These are phyloP conservation scores for Effrenium voratum DNA, from an alignment of 73 alveolate genomes.

Conservation along the genomic window DNA sequence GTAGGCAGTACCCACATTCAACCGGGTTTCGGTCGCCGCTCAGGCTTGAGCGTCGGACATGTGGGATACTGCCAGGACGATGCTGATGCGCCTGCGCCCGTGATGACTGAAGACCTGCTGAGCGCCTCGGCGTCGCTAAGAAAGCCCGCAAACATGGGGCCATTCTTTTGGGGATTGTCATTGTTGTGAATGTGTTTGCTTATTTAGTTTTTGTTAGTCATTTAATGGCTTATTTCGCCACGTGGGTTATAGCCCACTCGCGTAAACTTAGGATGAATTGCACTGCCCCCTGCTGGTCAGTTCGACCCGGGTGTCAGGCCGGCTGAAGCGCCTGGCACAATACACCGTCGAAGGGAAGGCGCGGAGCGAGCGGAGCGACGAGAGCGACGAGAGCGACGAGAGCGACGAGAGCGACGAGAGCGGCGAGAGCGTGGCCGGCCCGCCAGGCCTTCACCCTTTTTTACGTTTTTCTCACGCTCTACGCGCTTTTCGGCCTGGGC, in stretches of 20 bases:
- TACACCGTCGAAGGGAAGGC: slow-evolving; percentile 78
- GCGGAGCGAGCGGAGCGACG: neutral
- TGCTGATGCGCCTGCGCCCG: slow-evolving; percentile 19
- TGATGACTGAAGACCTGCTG: slow-evolving; percentile 4
- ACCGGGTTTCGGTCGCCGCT: too few relatives aligned
- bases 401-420: neutral
- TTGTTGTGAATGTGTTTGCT: too few relatives aligned
- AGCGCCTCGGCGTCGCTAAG: neutral
- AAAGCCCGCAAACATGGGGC: too few relatives aligned
- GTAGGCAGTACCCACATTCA: too few relatives aligned
- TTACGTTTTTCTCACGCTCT: slow-evolving; percentile 68
- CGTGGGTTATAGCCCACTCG: too few relatives aligned
- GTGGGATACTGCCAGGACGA: neutral
- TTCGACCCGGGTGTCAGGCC: slow-evolving; percentile 21
- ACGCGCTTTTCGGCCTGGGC: slow-evolving; percentile 42
- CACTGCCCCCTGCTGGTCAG: too few relatives aligned
- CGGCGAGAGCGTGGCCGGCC: neutral
- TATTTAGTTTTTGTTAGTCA: too few relatives aligned
- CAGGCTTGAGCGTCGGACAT: too few relatives aligned
- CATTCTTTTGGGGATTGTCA: too few relatives aligned
- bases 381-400: neutral
- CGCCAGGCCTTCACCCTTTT: slow-evolving; percentile 39
- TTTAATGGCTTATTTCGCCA: too few relatives aligned
- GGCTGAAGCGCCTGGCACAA: slow-evolving; percentile 52
- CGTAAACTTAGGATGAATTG: too few relatives aligned